Evolutionary conservation across 2,329 filamentous ascomycete genomes (phyloP).

Genomic region (Colletotrichum eremochloae): DNA sequence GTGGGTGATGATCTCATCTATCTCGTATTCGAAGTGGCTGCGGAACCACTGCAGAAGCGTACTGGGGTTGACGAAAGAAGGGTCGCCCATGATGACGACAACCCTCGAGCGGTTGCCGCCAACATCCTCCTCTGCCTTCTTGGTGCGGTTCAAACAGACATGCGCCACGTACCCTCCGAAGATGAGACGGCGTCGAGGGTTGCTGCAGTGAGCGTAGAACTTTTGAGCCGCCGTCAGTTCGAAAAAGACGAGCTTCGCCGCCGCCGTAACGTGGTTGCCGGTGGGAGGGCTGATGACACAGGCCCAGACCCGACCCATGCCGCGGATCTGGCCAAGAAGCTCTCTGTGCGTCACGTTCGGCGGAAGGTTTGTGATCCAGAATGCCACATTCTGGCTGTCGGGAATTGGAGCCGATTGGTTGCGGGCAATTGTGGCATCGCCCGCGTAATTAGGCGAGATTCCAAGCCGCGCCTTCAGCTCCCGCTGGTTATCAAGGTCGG

Average conservation of each 20-base stretch:
- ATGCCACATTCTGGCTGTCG: slow-evolving; percentile 60
- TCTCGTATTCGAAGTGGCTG: slow-evolving; percentile 59
- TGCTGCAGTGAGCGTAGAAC: slow-evolving; percentile 46
- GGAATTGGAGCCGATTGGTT: slow-evolving; percentile 58
- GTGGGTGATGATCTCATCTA: slow-evolving; percentile 58
- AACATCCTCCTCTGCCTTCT: slow-evolving; percentile 49
- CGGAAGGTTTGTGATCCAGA: slow-evolving; percentile 67
- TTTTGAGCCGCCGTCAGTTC: slow-evolving; percentile 54
- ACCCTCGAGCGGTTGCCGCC: slow-evolving; percentile 58
- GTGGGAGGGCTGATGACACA: slow-evolving; percentile 65
- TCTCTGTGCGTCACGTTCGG: slow-evolving; percentile 56
- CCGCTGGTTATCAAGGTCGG: slow-evolving; percentile 12
- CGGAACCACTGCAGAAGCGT: slow-evolving; percentile 58
- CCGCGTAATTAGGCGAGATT: slow-evolving; percentile 55
- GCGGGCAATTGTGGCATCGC: slow-evolving; percentile 51
- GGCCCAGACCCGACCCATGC: slow-evolving; percentile 65
- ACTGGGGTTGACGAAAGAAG: slow-evolving; percentile 57
- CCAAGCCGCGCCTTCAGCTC: slow-evolving; percentile 29
- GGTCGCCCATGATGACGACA: slow-evolving; percentile 63
- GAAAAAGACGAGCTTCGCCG: slow-evolving; percentile 66
- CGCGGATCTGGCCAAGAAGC: slow-evolving; percentile 60
- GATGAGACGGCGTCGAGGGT: slow-evolving; percentile 49
- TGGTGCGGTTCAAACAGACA: slow-evolving; percentile 64
- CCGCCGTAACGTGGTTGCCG: slow-evolving; percentile 54
- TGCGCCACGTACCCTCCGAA: slow-evolving; percentile 54